Conservation (phyloP, 306 rosid genomes). For the Nissolia schottii region DNA sequence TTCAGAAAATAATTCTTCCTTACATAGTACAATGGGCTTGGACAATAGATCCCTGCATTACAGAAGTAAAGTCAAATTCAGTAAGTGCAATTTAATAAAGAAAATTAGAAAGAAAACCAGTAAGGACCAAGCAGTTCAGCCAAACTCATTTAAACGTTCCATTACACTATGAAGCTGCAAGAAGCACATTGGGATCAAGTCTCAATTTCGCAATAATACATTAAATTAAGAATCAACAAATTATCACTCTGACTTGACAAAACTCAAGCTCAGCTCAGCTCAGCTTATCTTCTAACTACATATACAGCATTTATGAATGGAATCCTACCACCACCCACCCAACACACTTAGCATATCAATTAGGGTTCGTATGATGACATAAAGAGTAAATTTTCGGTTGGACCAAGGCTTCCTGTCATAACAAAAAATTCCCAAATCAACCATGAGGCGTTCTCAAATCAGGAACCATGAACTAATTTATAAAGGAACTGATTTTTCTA, state of each 20-base stretch:
- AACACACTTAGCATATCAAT: too few species aligned
- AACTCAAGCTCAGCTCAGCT: neutral
- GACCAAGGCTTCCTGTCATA: too few species aligned
- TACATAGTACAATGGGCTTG: too few species aligned
- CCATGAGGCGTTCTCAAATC: too few species aligned
- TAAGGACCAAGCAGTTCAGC: neutral
- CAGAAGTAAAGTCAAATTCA: slow-evolving; percentile 14
- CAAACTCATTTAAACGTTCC: neutral
- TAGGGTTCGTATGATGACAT: too few species aligned
- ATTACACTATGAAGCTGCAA: neutral
- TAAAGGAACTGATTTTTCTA: too few species aligned
- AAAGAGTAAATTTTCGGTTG: too few species aligned
- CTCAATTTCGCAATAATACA: neutral
- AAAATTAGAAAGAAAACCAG: slow-evolving; percentile 3
- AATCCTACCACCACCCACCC: neutral
- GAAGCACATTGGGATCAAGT: neutral
- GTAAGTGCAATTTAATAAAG: neutral
- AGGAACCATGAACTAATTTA: too few species aligned
- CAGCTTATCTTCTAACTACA: neutral
- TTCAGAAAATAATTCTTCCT: too few species aligned
- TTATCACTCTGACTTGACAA: neutral
- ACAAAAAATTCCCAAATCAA: too few species aligned
- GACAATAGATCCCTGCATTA: slow-evolving; percentile 71
- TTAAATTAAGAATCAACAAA: neutral
- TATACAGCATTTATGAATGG: neutral